Base-by-base conservation (phyloP, 2,329 filamentous ascomycete species). In the Cladosporium sp. region DNA sequence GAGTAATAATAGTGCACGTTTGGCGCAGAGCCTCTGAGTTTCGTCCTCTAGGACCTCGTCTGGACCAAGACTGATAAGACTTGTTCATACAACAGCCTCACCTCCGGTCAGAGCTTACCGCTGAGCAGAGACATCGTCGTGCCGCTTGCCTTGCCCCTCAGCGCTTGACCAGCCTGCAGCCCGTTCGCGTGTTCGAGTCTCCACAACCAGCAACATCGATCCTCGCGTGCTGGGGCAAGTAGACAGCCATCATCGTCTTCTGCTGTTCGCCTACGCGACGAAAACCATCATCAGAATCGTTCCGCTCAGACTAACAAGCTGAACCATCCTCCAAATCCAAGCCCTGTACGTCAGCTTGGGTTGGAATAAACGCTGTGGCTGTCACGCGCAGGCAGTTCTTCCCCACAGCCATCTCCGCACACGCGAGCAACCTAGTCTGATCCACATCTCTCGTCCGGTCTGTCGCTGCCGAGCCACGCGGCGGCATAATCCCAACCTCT, bases 381-480 rank as follows among this genome's bases (percentile, higher is more conserved):
- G 39, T 54, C 51, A 54, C 51, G 51, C 51, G 50, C 39, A 20
- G 39, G 32, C 24, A 22, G 32, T 39, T 49, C 44, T 56, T 40
- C 54, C 54, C 54, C 54, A 56, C 54, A 45, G 44, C 54, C 54
- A 49, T 48, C 54, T 56, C 44, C 54, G 45, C 44, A 48, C 44
- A 56, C 44, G 44, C 45, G 54, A 54, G 28, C 51, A 54, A 45
- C 51, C 51, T 45, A 45, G 51, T 54, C 39, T 28, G 25, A 36
- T 48, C 45, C 45, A 48, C 45, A 48, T 45, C n/a, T n/a, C n/a
- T n/a, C 42, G 42, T n/a, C 42, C 42, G 42, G 13, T 35, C 32
- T 19, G n/a, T 44, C 17, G 51, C 28, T 35, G 25, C 51, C 51
- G 51, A 54, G 39, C 51, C 54, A 40, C 45, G 54, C 44, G 44